Evolutionary conservation across 129 eudicot genomes (phyloP).

Genomic region (Flaveria robusta): DNA sequence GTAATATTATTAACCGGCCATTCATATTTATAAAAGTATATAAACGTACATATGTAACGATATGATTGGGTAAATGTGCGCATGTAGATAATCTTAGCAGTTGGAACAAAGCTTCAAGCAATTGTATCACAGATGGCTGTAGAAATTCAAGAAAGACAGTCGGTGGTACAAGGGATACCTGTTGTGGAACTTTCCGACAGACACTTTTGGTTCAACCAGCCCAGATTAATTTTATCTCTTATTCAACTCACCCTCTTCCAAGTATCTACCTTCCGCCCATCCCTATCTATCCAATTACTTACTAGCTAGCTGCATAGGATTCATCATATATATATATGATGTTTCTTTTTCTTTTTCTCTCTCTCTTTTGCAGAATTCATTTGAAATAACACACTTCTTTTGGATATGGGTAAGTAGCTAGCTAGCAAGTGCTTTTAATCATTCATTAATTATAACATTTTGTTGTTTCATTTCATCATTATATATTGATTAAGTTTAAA

Average conservation of each 20-base stretch:
- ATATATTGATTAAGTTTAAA: no score
- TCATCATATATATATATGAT: no score
- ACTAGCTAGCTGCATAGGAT: no score
- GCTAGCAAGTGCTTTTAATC: not conserved
- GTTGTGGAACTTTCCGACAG: conserved; percentile 81
- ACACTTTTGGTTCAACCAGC: conserved; percentile 85
- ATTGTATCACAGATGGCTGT: conserved; percentile 88
- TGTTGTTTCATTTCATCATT: no score
- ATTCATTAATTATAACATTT: not conserved
- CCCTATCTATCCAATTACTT: conserved; percentile 17
- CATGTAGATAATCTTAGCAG: conserved; percentile 67
- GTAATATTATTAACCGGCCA: not conserved
- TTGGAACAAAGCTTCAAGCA: conserved; percentile 94
- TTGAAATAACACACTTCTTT: conserved; percentile 89
- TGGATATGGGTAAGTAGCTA: conserved; percentile 73
- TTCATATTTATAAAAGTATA: no score
- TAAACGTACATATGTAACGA: not conserved
- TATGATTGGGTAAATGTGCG: not conserved
- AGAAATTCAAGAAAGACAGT: conserved; percentile 88
- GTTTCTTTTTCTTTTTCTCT: no score
- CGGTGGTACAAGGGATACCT: conserved; percentile 90
- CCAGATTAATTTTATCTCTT: conserved; percentile 64
- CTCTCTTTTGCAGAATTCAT: conserved; percentile 64
- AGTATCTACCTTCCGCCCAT: no score
- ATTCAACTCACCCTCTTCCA: conserved; percentile 89